Base-by-base conservation (phyloP, 768 basidiomycete species). In the Rhizopogon sp. region DNA sequence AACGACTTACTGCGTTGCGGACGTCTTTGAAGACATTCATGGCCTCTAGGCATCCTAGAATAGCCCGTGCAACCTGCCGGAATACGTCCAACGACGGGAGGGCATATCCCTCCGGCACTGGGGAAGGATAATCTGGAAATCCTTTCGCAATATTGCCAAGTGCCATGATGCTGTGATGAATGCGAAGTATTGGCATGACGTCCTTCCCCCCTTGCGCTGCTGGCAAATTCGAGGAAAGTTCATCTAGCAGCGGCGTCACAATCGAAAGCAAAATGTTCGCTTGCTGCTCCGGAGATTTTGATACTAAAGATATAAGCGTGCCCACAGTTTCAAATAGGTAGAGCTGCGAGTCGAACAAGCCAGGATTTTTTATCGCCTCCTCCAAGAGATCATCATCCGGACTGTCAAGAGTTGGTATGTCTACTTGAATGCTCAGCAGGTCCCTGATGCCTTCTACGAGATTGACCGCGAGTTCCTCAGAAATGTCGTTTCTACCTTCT, bases 301-400 rank as follows among this genome's bases (percentile, higher is more conserved):
- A 83, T 40, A 92, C 75, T n/a, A 92, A 69, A 13, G 90, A 91
- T 50, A 90, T 82, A 37, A 98, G 80, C 10, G 80, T 87, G 28
- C 97, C 97, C 25, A 85, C 81, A 0, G 93, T 87, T 72, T 99
- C 97, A 67, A 93, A 99, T 9, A 99, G 79, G 68, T 98, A 96
- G 22, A 98, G 76, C 67, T 99, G 97, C 11, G 92, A 83, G 59
- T 93, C 88, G 66, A 98, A 95, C 42, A 84, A 71, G 4, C 77
- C 74, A 11, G 90, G 79, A 51, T 83, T 82, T 47, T 81, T 83
- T 43, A 92, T 83, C 1, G 92, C 89, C 67, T 96, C 95, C 16
- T 82, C 74, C 28, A 99, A 79, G 16, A 86, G 66, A 62, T 91
- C 90, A 45, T 87, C 81, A 25, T 87, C 82, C 2, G 80, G 73